A percentile compares a stretch with the other conserved stretches of the same genome.
These are phyloP conservation scores for Lactifluus echinatus DNA, from an alignment of 768 basidiomycete genomes.

Conservation along the genomic window DNA sequence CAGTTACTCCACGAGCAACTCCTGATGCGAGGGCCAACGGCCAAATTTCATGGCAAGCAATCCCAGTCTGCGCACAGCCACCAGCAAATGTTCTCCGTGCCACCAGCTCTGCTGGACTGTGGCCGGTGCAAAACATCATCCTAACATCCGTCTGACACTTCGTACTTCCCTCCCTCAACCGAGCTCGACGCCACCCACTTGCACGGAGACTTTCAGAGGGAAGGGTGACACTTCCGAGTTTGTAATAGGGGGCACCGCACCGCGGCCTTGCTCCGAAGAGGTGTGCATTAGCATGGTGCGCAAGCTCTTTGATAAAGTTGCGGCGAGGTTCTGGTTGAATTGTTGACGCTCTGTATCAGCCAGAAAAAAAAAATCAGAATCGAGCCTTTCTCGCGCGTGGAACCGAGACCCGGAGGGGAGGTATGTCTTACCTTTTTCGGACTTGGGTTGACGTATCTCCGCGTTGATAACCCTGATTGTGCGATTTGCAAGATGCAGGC, in stretches of 20 bases:
- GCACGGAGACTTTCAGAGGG: constrained; percentile 61
- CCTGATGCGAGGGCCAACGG: background rate
- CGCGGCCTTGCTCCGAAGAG: constrained; percentile 67
- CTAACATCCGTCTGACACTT: background rate
- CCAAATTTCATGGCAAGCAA: background rate
- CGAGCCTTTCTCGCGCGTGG: background rate
- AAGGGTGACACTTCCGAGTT: constrained; percentile 68
- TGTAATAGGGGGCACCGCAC: constrained; percentile 73
- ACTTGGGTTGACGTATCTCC: constrained; percentile 64
- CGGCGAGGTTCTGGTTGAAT: constrained; percentile 50
- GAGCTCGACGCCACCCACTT: constrained; percentile 58
- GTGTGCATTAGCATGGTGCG: constrained; percentile 68
- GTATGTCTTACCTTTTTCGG: constrained; percentile 43
- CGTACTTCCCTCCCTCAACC: constrained; percentile 26
- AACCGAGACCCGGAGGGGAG: too few species aligned
- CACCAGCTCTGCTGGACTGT: background rate
- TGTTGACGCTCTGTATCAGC: constrained; percentile 34
- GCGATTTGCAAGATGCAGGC: too few species aligned
- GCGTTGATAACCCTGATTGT: constrained; percentile 63
- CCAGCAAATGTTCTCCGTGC: background rate
- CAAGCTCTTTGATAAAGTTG: constrained; percentile 56
- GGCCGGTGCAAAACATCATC: background rate
- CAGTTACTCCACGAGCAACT: background rate
- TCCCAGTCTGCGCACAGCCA: background rate
- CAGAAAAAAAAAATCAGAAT: background rate